phyloP scores from a whole-genome alignment of 768 basidiomycete genomes.

The Ramaria sp. region DNA sequence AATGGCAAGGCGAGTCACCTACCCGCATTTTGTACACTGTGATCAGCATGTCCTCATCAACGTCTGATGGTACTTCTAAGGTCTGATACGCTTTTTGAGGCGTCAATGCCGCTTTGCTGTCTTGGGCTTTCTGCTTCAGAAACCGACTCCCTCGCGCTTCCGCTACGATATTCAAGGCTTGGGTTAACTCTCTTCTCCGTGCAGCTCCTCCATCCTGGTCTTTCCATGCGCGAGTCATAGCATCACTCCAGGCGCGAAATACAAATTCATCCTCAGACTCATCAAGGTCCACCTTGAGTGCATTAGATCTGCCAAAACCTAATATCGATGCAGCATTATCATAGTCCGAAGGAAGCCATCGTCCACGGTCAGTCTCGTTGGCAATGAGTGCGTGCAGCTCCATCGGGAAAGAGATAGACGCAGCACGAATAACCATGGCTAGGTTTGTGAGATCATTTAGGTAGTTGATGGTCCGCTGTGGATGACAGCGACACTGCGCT shows the following conservation, averaged over 20 bases:
- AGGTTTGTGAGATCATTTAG: constrained; percentile 49
- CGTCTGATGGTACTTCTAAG: constrained; percentile 57
- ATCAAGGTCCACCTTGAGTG: constrained; percentile 58
- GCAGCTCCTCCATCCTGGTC: constrained; percentile 31
- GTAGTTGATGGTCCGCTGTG: constrained; percentile 47
- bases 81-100: constrained; percentile 61
- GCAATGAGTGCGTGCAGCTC: constrained; percentile 47
- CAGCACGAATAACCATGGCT: constrained; percentile 37
- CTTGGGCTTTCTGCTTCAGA: constrained; percentile 41
- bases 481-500: constrained; percentile 76
- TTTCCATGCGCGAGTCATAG: constrained; percentile 47
- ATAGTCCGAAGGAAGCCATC: constrained; percentile 53
- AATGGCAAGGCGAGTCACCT: constrained; percentile 12
- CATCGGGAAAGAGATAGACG: constrained; percentile 28
- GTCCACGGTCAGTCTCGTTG: constrained; percentile 50
- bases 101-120: constrained; percentile 38
- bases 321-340: constrained; percentile 35
- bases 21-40: constrained; percentile 66
- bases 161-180: constrained; percentile 59
- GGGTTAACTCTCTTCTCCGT: constrained; percentile 44
- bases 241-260: constrained; percentile 54
- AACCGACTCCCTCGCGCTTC: constrained; percentile 44
- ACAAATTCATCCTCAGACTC: constrained; percentile 59
- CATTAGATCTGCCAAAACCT: constrained; percentile 54
- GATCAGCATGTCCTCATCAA: constrained; percentile 69